Conservation (phyloP, 495 filamentous ascomycete species). For the Glarea lozoyensis region DNA sequence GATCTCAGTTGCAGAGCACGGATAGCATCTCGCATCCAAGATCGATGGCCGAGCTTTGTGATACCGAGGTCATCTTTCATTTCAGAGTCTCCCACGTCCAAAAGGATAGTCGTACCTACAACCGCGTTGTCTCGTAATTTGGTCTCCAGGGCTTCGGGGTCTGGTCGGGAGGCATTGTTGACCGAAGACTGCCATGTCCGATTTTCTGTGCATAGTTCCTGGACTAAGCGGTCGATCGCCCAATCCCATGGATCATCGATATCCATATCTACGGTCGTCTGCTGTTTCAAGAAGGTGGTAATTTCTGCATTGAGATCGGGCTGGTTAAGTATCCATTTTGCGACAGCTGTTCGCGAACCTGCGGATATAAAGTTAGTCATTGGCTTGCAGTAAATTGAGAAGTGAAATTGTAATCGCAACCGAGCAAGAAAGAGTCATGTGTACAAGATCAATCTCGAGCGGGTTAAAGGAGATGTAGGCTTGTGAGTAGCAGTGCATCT, state of each 20-base stretch:
- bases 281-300: no score
- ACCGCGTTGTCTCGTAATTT: constrained; percentile 49
- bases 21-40: constrained; percentile 37
- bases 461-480: no score
- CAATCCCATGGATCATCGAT: constrained; percentile 56
- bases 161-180: constrained; percentile 29
- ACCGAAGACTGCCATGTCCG: constrained; percentile 33
- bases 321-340: no score
- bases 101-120: constrained; percentile 52
- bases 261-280: constrained; percentile 2
- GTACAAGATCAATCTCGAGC: no score
- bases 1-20: constrained; percentile 34
- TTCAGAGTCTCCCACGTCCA: constrained; percentile 31
- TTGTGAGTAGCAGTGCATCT: no score
- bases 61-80: constrained; percentile 44
- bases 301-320: no score
- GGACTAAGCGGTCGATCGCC: constrained; percentile 55
- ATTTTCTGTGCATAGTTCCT: constrained; percentile 48
- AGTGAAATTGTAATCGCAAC: no score
- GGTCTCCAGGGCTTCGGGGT: constrained; percentile 38
- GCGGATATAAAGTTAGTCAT: no score
- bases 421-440: no score
- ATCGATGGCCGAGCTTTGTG: constrained; percentile 34
- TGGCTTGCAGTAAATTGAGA: no score
- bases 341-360: no score